Evolutionary conservation across 2,329 filamentous ascomycete genomes (phyloP).

Genomic region (Epichloe glyceriae): DNA sequence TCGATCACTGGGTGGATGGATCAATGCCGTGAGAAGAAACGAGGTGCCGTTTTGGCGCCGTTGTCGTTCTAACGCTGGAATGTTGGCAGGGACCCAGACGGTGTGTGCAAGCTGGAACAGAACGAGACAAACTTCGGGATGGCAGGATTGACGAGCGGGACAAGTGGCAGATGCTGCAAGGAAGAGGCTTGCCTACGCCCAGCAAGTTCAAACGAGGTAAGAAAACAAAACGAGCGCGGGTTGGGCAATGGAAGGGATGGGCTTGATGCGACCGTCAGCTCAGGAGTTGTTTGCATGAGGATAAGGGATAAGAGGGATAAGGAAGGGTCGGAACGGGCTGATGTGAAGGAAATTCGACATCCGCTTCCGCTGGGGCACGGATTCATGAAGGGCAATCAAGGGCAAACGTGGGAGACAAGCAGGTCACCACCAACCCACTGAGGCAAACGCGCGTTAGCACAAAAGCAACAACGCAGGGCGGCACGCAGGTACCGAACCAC

Average conservation of each 20-base stretch:
- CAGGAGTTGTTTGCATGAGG: background rate
- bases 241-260: background rate
- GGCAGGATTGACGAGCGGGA: background rate
- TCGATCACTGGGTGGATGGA: background rate
- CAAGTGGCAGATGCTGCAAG: background rate
- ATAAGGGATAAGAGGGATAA: background rate
- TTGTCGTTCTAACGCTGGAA: background rate
- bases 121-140: background rate
- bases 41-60: background rate
- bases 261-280: no score
- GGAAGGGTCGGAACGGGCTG: background rate
- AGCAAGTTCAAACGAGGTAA: background rate
- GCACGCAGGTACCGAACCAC: conserved; percentile 2
- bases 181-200: no score
- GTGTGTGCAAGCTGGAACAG: background rate
- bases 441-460: background rate
- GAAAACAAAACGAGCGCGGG: background rate
- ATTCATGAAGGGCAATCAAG: no score
- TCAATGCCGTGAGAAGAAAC: background rate
- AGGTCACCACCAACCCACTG: no score
- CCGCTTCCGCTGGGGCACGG: background rate
- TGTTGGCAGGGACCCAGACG: background rate
- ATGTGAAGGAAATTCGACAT: background rate
- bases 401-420: no score
- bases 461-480: no score